Base-by-base conservation (phyloP, 306 rosid species). In the Rubus parviflorus region DNA sequence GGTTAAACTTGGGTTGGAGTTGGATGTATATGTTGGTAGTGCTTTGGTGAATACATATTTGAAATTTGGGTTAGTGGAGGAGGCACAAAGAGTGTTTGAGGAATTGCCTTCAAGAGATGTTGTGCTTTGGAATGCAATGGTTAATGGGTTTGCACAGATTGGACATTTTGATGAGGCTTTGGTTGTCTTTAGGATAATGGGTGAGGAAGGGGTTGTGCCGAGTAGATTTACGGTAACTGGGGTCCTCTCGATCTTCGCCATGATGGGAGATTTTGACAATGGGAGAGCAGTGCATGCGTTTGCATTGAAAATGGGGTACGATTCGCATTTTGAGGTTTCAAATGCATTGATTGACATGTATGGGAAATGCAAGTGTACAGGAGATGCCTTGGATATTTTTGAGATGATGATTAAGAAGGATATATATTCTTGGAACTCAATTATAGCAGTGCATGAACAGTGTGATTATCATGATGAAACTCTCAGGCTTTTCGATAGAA, bases 121-220 rank as follows among this genome's bases (percentile, higher is more conserved):
- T 35, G 98, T 92, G 80, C 89, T 92, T 25, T 92, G 97, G 97
- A 94, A 92, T 46, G 87, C 98, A 0, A 85, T 94, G 97, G 84
- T 94, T 68, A 92, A 84, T 84, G 97, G 97, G 73, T 86, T 84
- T 81, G 85, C 86, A 4, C 86, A 86, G 80, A 92, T 89, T 81
- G 95, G 93, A 60, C 54, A 60, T 37, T 81, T 88, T 75, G 86
- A 89, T 17, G 89, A 92, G 84, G 97, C 97, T 30, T 70, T 94
- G 79, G 78, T 66, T 77, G 83, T 87, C 72, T 89, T 94, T 77
- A 82, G 81, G 85, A 85, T 73, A 76, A 94, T 94, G 93, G 73
- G 76, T 57, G 67, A 64, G 62, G 85, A 85, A 37, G 86, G 93
- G 40, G 68, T 92, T 52, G 70, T 87, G 78, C 93, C 95, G 5